Conservation (phyloP, 768 basidiomycete species). For the Astraeus odoratus region DNA sequence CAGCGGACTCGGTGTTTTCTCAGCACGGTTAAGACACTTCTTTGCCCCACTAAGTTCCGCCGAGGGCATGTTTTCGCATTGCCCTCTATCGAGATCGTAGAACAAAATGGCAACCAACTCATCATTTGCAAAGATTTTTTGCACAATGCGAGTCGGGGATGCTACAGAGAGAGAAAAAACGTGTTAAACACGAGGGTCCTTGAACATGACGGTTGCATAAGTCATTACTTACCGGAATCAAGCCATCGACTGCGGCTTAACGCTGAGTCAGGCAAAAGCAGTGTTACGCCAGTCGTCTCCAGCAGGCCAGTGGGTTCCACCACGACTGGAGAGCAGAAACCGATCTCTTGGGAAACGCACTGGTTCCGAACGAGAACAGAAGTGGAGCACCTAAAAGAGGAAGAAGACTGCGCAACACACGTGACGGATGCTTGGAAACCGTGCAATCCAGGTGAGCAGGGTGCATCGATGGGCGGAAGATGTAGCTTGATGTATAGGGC, state of each 20-base stretch:
- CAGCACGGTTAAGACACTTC: slow-evolving; percentile 29
- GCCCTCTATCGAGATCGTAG: slow-evolving; percentile 61
- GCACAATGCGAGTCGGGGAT: slow-evolving; percentile 51
- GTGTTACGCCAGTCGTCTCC: slow-evolving; percentile 45
- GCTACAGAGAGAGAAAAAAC: slow-evolving; percentile 35
- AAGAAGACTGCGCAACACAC: slow-evolving; percentile 46
- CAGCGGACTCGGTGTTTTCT: slow-evolving; percentile 22
- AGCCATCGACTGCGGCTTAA: slow-evolving; percentile 66
- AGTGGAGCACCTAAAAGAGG: slow-evolving; percentile 58
- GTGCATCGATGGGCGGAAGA: slow-evolving; percentile 48
- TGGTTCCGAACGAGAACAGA: slow-evolving; percentile 46
- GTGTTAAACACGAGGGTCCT: slow-evolving; percentile 22
- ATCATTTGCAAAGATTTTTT: slow-evolving; percentile 64
- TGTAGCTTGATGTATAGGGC: slow-evolving; percentile 50
- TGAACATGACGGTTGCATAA: slow-evolving; percentile 4
- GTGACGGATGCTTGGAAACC: slow-evolving; percentile 57
- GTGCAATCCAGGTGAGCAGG: slow-evolving; percentile 49
- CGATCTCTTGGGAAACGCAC: slow-evolving; percentile 48
- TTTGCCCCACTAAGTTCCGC: slow-evolving; percentile 54
- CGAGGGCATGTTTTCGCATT: slow-evolving; percentile 44
- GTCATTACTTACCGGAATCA: slow-evolving; percentile 47
- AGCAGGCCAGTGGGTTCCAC: slow-evolving; percentile 42
- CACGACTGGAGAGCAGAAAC: slow-evolving; percentile 26
- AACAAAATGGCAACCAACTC: slow-evolving; percentile 55
- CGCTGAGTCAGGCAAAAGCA: slow-evolving; percentile 59